Conservation (phyloP, 1,284 basidiomycete species). For the Cryptococcus jaspeensis region DNA sequence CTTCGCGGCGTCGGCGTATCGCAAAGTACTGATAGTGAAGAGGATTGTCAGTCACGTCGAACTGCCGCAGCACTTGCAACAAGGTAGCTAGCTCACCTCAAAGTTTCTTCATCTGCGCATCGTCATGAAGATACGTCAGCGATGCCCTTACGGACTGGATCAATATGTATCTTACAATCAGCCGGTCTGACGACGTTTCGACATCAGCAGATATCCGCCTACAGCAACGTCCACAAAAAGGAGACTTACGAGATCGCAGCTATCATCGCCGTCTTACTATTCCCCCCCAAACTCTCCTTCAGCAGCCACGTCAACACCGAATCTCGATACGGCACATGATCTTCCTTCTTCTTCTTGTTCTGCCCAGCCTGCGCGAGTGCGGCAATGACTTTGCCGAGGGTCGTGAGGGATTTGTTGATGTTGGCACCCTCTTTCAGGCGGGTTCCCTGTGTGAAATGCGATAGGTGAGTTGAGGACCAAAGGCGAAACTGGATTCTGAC, state of each 20-base stretch:
- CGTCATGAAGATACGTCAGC: not conserved
- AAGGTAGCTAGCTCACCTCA: conserved; percentile 58
- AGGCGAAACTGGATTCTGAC: too few species aligned
- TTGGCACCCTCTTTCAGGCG: conserved; percentile 94
- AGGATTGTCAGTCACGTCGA: conserved; percentile 56
- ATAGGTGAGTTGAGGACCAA: not conserved
- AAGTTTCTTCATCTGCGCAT: conserved; percentile 77
- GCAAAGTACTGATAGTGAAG: conserved; percentile 45
- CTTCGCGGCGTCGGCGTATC: conserved; percentile 97
- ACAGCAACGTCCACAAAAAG: not conserved
- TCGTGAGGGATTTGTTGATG: conserved; percentile 97
- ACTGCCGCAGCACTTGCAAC: not conserved
- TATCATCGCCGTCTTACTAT: conserved; percentile 85
- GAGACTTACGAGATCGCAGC: conserved; percentile 77
- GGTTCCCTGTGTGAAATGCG: conserved; percentile 58
- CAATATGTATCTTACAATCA: conserved; percentile 55
- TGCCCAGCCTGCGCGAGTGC: conserved; percentile 70
- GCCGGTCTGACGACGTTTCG: conserved; percentile 59
- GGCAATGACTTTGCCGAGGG: conserved; percentile 95
- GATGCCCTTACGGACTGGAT: not conserved
- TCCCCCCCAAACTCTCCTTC: conserved; percentile 94
- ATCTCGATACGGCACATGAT: conserved; percentile 91
- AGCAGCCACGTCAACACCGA: conserved; percentile 95
- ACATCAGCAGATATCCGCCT: not conserved
- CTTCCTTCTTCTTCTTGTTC: conserved; percentile 82